Conservation (phyloP, 148 eudicot species). For the Linanthus parryae region DNA sequence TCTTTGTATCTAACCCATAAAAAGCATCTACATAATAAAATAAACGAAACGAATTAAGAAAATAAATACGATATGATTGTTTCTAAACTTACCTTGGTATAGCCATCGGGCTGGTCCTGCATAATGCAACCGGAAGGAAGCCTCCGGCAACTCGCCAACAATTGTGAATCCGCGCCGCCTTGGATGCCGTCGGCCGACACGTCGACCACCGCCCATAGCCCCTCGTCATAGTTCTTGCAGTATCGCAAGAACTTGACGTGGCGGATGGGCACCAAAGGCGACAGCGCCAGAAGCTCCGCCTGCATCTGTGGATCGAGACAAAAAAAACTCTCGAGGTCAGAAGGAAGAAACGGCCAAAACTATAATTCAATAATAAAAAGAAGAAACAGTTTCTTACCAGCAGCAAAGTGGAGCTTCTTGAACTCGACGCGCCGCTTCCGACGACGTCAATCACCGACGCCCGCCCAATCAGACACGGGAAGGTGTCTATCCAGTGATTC, state of each 20-base stretch:
- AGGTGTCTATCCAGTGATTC: conserved; percentile 64
- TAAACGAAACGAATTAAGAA: conserved; percentile 23
- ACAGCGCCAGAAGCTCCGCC: conserved; percentile 46
- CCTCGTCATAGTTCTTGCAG: conserved; percentile 60
- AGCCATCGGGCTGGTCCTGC: conserved; percentile 69
- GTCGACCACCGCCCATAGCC: conserved; percentile 78
- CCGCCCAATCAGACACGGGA: conserved; percentile 50
- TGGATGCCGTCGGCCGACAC: conserved; percentile 50
- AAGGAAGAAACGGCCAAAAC: neutral
- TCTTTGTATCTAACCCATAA: too few species aligned
- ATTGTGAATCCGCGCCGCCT: conserved; percentile 26
- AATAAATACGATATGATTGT: too few species aligned
- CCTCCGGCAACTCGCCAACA: conserved; percentile 41
- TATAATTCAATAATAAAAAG: neutral
- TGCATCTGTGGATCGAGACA: conserved; percentile 27
- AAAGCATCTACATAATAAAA: conserved; percentile 19
- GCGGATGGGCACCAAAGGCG: conserved; percentile 65
- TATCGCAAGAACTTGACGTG: conserved; percentile 58
- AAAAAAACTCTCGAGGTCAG: too few species aligned
- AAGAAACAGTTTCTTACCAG: conserved; percentile 45
- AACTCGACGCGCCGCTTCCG: conserved; percentile 40
- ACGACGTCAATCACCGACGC: conserved; percentile 40
- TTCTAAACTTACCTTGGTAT: conserved; percentile 78
- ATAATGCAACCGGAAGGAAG: conserved; percentile 80
- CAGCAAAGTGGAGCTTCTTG: conserved; percentile 56